A percentile compares a stretch with the other conserved stretches of the same genome.
Conservation (phyloP, 2,329 filamentous ascomycete species). For the Fusarium annulatum region DNA sequence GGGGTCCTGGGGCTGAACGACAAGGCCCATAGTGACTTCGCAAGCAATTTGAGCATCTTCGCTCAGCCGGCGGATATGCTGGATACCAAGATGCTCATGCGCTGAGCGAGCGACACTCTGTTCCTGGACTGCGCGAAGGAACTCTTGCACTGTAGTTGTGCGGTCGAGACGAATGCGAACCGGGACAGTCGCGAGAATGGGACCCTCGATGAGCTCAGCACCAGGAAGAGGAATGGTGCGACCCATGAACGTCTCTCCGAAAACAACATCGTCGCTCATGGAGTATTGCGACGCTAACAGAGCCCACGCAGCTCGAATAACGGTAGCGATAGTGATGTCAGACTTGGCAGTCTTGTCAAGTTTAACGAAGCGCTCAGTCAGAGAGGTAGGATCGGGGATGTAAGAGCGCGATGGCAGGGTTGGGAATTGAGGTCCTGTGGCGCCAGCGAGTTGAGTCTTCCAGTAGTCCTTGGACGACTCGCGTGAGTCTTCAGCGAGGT, state of each 20-base stretch:
- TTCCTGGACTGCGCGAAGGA: slow-evolving; percentile 45
- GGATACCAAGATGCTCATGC: slow-evolving; percentile 49
- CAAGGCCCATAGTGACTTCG: slow-evolving; percentile 64
- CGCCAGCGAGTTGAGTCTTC: slow-evolving; percentile 38
- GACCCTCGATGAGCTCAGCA: slow-evolving; percentile 47
- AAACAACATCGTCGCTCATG: slow-evolving; percentile 45
- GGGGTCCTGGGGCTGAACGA: slow-evolving; percentile 59
- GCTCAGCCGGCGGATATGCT: slow-evolving; percentile 56
- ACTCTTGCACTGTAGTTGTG: slow-evolving; percentile 36
- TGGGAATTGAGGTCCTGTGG: slow-evolving; percentile 42
- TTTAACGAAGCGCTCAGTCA: slow-evolving; percentile 34
- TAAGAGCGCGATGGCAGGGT: slow-evolving; percentile 40
- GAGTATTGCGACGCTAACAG: slow-evolving; percentile 43
- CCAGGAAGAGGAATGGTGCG: slow-evolving; percentile 44
- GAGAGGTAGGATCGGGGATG: slow-evolving; percentile 36
- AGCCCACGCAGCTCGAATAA: slow-evolving; percentile 47
- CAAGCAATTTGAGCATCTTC: slow-evolving; percentile 63
- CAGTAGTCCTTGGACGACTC: slow-evolving; percentile 40
- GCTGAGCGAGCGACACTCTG: slow-evolving; percentile 42
- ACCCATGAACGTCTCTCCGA: slow-evolving; percentile 48
- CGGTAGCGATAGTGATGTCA: slow-evolving; percentile 39
- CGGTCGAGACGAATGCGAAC: slow-evolving; percentile 41
- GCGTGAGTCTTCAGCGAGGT: slow-evolving; percentile 29
- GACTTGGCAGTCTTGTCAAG: slow-evolving; percentile 35
- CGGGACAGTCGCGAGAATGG: slow-evolving; percentile 44